Percentiles rank a stretch among this genome's conserved stretches.
These are phyloP conservation scores for Verticillium nubilum DNA, from an alignment of 2,329 filamentous ascomycete species.

Conservation along the genomic window DNA sequence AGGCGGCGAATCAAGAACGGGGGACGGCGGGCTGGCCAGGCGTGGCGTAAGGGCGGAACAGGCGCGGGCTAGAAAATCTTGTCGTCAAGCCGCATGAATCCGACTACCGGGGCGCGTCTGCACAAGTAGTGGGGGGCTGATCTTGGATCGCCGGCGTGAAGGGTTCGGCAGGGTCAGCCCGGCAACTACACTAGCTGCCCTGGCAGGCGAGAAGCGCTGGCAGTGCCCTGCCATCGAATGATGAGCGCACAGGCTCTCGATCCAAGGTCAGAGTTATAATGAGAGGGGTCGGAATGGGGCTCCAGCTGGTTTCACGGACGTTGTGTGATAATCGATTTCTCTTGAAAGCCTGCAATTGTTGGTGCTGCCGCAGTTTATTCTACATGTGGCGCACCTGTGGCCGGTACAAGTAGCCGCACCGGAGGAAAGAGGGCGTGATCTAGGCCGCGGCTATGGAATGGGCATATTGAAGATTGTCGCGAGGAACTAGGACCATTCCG, in stretches of 20 bases:
- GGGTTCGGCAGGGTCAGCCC: neutral
- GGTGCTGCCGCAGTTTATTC: neutral
- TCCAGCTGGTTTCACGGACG: neutral
- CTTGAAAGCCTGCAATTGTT: neutral
- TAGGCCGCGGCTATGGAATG: neutral
- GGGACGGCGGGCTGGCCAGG: neutral
- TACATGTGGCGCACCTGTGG: neutral
- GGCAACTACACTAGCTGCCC: neutral
- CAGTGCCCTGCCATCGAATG: neutral
- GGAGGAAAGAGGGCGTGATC: neutral
- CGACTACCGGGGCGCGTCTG: neutral
- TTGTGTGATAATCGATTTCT: neutral
- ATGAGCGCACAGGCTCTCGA: neutral
- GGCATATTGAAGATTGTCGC: neutral
- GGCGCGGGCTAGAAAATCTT: neutral
- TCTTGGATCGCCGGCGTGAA: neutral
- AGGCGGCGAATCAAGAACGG: neutral
- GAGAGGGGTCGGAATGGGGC: neutral
- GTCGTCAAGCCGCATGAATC: neutral
- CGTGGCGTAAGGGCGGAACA: neutral
- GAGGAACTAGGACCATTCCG: neutral
- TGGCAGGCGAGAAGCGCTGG: neutral
- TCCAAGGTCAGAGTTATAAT: neutral
- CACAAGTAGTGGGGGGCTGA: neutral
- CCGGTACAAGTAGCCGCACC: neutral